These are phyloP conservation scores for Viola pubescens DNA, from an alignment of 441 rosid species.

Conservation along the genomic window DNA sequence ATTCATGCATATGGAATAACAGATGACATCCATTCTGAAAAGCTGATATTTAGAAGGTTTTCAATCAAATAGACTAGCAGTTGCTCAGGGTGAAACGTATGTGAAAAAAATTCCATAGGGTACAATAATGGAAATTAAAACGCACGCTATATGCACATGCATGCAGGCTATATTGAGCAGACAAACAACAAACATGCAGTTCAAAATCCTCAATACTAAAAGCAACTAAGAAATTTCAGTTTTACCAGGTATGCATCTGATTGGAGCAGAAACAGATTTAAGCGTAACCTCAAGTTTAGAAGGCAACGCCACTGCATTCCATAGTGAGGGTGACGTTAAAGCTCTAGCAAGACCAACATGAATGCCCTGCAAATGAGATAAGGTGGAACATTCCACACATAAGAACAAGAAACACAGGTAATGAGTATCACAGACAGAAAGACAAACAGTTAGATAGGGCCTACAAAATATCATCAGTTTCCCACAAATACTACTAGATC, in stretches of 20 bases:
- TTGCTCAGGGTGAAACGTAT: not conserved
- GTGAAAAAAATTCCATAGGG: not conserved
- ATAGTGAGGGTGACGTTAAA: conserved; percentile 27
- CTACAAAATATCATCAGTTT: no score
- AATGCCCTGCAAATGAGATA: conserved; percentile 43
- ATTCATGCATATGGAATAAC: no score
- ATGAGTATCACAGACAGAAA: no score
- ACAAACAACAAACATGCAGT: not conserved
- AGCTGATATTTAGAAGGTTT: no score
- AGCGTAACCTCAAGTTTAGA: conserved; percentile 19
- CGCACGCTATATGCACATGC: no score
- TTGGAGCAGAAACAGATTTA: conserved; percentile 27
- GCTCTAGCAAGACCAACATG: conserved; percentile 31
- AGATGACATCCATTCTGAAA: not conserved
- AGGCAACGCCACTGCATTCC: conserved; percentile 21
- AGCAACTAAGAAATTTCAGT: conserved; percentile 2
- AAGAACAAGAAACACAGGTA: not conserved
- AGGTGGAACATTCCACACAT: conserved; percentile 8
- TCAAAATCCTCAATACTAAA: not conserved
- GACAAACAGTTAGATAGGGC: no score
- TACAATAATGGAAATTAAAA: not conserved
- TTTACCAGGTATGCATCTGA: conserved; percentile 36
- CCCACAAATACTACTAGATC: no score
- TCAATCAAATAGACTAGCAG: not conserved
- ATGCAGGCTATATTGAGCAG: no score